Conservation (phyloP, 202 grass and related monocot genomes). For the Zizania palustris region DNA sequence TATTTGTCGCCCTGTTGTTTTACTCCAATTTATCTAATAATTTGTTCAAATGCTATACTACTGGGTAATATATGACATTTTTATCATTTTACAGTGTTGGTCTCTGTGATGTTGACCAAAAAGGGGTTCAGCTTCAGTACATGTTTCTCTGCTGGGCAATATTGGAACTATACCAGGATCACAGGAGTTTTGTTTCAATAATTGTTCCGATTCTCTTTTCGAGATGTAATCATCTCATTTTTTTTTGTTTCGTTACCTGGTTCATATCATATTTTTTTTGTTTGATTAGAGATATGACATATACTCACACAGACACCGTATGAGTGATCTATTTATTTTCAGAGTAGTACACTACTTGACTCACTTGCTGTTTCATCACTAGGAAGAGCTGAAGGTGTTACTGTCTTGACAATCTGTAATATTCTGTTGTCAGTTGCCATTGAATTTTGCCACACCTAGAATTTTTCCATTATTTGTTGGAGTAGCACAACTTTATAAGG, state of each 20-base stretch:
- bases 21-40: neutral
- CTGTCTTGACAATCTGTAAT: neutral
- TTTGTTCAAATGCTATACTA: slow-evolving; percentile 17
- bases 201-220: slow-evolving; percentile 29
- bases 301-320: slow-evolving; percentile 1
- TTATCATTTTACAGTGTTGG: slow-evolving; percentile 42
- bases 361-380: slow-evolving; percentile 52
- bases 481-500: neutral
- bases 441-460: neutral
- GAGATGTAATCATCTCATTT: too few relatives aligned
- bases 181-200: slow-evolving; percentile 26
- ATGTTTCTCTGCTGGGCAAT: slow-evolving; percentile 67
- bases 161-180: slow-evolving; percentile 40
- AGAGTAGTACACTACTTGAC: slow-evolving; percentile 48
- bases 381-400: slow-evolving; percentile 58
- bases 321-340: slow-evolving; percentile 31
- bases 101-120: slow-evolving; percentile 72
- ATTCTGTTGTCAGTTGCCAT: slow-evolving; percentile 2
- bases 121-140: slow-evolving; percentile 57
- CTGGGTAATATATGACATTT: slow-evolving; percentile 12
- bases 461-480: too few relatives aligned
- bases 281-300: too few relatives aligned
- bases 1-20: slow-evolving; percentile 56
- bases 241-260: too few relatives aligned
- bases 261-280: too few relatives aligned